Percentiles rank a stretch among this genome's conserved stretches.
Conservation (phyloP, 495 filamentous ascomycete species). For the Trichoderma virens region DNA sequence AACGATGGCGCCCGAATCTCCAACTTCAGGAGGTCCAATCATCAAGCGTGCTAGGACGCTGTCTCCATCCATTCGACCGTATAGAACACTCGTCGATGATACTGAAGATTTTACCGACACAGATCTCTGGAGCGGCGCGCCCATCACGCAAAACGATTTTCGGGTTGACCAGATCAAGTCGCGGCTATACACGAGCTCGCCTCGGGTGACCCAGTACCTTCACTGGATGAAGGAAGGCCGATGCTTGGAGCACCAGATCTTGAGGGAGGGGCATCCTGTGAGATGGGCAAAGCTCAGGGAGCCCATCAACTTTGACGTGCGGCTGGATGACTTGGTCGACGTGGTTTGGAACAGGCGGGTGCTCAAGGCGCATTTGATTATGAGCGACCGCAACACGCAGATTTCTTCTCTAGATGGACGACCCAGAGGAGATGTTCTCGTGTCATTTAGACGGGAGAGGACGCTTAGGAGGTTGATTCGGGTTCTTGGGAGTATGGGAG, state of each 20-base stretch:
- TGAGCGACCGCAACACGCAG: neutral
- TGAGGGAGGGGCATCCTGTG: constrained; percentile 28
- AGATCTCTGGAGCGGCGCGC: constrained; percentile 33
- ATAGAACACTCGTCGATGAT: neutral
- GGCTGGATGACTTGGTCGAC: constrained; percentile 24
- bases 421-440: neutral
- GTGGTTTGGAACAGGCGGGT: constrained; percentile 20
- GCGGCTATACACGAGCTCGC: constrained; percentile 26
- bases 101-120: constrained; percentile 22
- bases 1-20: neutral
- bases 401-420: neutral
- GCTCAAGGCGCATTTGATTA: neutral
- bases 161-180: constrained; percentile 41
- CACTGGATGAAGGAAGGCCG: constrained; percentile 30
- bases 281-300: constrained; percentile 39
- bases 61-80: constrained; percentile 9
- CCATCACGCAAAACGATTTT: constrained; percentile 35
- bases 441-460: neutral
- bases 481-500: neutral
- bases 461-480: neutral
- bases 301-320: constrained; percentile 37
- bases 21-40: neutral
- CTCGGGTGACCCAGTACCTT: constrained; percentile 42
- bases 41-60: neutral
- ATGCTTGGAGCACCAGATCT: constrained; percentile 40